Conservation (phyloP, 176 grass and related monocot genomes). For the Elaeis guineensis region DNA sequence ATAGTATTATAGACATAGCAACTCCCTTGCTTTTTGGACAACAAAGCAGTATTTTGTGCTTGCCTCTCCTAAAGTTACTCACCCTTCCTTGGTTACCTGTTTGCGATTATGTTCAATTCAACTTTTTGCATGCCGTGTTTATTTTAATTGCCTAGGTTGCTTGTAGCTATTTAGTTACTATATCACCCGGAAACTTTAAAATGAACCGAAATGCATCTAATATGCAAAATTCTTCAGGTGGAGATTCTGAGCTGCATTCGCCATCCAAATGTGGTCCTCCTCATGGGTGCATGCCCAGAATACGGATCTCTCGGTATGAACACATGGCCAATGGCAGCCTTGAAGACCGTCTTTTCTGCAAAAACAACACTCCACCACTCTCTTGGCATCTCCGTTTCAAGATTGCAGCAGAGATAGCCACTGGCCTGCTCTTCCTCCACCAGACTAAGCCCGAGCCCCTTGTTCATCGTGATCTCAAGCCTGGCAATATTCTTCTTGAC, state of each 20-base stretch:
- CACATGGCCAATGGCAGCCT: slow-evolving; percentile 13
- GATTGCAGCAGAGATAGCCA: slow-evolving; percentile 7
- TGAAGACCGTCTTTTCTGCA: background rate
- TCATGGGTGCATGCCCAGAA: slow-evolving; percentile 6
- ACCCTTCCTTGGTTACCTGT: too few relatives aligned
- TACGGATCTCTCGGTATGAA: slow-evolving; percentile 9
- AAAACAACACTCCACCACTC: background rate
- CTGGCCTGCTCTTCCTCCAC: slow-evolving; percentile 7
- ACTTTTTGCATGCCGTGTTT: too few relatives aligned
- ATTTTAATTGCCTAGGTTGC: too few relatives aligned
- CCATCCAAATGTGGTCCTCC: slow-evolving; percentile 12
- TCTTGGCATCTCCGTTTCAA: slow-evolving; percentile 7
- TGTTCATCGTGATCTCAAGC: slow-evolving; percentile 15
- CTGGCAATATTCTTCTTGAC: slow-evolving; percentile 12
- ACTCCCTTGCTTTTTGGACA: too few relatives aligned
- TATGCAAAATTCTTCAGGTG: background rate
- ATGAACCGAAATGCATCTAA: background rate
- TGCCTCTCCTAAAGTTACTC: too few relatives aligned
- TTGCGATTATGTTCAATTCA: too few relatives aligned
- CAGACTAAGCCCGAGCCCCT: slow-evolving; percentile 16
- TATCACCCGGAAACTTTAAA: too few relatives aligned
- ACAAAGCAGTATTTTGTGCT: too few relatives aligned
- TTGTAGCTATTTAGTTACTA: too few relatives aligned
- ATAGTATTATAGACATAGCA: too few relatives aligned
- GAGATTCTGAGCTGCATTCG: slow-evolving; percentile 6